Conservation (phyloP, 75 land plant species). For the Pseudotsuga menziesii region DNA sequence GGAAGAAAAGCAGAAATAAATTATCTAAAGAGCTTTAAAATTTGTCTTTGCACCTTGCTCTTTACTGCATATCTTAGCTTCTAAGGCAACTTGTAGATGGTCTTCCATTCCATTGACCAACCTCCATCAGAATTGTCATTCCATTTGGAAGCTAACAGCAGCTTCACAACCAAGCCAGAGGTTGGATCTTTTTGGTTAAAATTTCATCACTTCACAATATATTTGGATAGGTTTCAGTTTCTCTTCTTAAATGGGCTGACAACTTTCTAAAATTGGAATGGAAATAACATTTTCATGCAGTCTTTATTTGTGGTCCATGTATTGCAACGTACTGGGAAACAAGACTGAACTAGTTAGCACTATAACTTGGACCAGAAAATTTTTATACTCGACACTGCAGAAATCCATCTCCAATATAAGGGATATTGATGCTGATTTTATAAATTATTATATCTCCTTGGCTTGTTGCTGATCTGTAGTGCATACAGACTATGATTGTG, state of each 20-base stretch:
- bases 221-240: not conserved
- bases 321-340: not conserved
- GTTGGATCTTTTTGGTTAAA: constrained; percentile 2
- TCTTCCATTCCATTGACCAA: not conserved
- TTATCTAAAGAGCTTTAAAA: too few relatives aligned
- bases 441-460: not conserved
- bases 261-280: not conserved
- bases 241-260: not conserved
- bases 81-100: not conserved
- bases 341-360: too few relatives aligned
- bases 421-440: not conserved
- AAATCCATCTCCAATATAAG: not conserved
- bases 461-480: not conserved
- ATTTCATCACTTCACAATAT: not conserved
- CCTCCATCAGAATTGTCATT: not conserved
- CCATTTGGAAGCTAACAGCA: not conserved
- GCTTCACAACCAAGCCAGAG: not conserved
- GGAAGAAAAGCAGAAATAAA: too few relatives aligned
- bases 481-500: not conserved
- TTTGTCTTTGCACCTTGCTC: too few relatives aligned
- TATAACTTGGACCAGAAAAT: not conserved
- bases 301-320: not conserved
- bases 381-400: not conserved
- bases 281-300: not conserved
- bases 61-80: too few relatives aligned